phyloP scores from a whole-genome alignment of 2,329 filamentous ascomycete genomes.

The Ophiostoma populinum region DNA sequence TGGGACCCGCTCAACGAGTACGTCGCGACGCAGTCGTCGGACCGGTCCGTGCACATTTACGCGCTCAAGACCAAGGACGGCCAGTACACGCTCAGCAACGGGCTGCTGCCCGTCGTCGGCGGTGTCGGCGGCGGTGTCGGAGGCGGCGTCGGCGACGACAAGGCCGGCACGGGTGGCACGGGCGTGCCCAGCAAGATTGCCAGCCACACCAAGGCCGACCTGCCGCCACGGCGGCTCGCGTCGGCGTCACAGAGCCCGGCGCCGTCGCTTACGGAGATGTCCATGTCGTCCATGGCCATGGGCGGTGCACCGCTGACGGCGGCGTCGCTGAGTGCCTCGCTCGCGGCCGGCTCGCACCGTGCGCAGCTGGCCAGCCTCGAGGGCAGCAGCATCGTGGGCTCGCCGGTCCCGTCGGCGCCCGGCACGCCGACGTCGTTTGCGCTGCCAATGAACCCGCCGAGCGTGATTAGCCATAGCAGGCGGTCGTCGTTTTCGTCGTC shows the following conservation, averaged over 20 bases:
- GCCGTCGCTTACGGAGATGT: constrained; percentile 65
- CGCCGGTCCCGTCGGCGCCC: constrained; percentile 77
- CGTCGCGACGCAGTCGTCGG: constrained; percentile 93
- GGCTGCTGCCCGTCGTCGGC: no score
- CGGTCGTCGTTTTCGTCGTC: constrained; percentile 85
- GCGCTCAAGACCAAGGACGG: constrained; percentile 92
- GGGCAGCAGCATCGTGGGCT: constrained; percentile 33
- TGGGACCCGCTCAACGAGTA: constrained; percentile 99
- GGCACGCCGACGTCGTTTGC: constrained; percentile 82
- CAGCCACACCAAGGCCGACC: constrained; percentile 41
- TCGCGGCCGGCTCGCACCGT: constrained; percentile 25
- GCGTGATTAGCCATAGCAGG: constrained; percentile 73
- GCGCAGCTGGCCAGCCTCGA: constrained; percentile 43
- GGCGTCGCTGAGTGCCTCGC: not conserved
- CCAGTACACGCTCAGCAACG: constrained; percentile 53
- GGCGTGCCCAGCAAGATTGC: constrained; percentile 3
- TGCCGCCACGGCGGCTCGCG: constrained; percentile 79
- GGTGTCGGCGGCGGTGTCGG: not conserved
- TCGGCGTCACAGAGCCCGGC: constrained; percentile 87
- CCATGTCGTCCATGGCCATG: no score
- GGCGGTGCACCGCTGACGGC: constrained; percentile 1
- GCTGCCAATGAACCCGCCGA: constrained; percentile 89
- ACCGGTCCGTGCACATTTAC: constrained; percentile 95
- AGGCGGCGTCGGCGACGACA: constrained; percentile 30
- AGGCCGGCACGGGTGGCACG: no score